Percentiles rank a stretch among this genome's conserved stretches.
Evolutionary conservation across 805 yeast genomes (phyloP).

Genomic region (Candida wancherniae): DNA sequence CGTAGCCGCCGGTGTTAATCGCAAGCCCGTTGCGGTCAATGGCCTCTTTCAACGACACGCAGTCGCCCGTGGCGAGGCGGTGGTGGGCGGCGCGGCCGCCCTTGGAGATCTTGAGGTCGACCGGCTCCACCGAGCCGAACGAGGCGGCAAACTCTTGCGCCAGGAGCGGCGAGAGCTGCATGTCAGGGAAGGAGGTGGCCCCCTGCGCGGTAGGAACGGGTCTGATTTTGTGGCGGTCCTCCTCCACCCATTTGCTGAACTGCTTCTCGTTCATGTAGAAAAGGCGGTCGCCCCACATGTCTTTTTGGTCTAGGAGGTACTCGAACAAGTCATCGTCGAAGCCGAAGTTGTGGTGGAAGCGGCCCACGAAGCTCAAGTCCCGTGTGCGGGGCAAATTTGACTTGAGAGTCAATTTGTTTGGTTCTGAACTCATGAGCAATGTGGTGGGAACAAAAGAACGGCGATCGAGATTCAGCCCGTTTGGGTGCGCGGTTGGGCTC

Average conservation of each 20-base stretch:
- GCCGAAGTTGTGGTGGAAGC: slow-evolving; percentile 45
- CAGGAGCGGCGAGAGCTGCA: slow-evolving; percentile 8
- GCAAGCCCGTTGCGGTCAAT: slow-evolving; percentile 33
- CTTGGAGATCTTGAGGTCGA: slow-evolving; percentile 17
- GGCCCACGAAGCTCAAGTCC: slow-evolving; percentile 18
- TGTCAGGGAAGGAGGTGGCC: slow-evolving; percentile 11
- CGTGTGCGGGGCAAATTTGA: slow-evolving; percentile 14
- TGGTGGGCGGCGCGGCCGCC: slow-evolving; percentile 6
- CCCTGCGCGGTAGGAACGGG: slow-evolving; percentile 5
- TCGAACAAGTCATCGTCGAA: slow-evolving; percentile 40
- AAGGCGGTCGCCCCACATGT: slow-evolving; percentile 45
- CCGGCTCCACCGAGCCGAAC: slow-evolving; percentile 17
- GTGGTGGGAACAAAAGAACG: too few relatives aligned
- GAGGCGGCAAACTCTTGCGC: slow-evolving; percentile 16
- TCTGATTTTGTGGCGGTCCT: slow-evolving; percentile 11
- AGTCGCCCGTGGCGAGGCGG: slow-evolving; percentile 6
- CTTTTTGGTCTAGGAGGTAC: slow-evolving; percentile 40
- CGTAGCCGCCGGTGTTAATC: slow-evolving; percentile 46
- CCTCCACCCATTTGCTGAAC: slow-evolving; percentile 18
- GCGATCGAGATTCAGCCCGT: too few relatives aligned
- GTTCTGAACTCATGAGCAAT: slow-evolving; percentile 11
- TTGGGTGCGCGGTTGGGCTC: too few relatives aligned
- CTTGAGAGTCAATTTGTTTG: slow-evolving; percentile 11
- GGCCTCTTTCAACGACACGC: slow-evolving; percentile 12
- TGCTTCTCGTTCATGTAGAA: slow-evolving; percentile 38